Evolutionary conservation across 2,329 filamentous ascomycete genomes (phyloP), one percentile per base, ranked within the genome.

Genomic region (Colletotrichum orchidophilum): DNA sequence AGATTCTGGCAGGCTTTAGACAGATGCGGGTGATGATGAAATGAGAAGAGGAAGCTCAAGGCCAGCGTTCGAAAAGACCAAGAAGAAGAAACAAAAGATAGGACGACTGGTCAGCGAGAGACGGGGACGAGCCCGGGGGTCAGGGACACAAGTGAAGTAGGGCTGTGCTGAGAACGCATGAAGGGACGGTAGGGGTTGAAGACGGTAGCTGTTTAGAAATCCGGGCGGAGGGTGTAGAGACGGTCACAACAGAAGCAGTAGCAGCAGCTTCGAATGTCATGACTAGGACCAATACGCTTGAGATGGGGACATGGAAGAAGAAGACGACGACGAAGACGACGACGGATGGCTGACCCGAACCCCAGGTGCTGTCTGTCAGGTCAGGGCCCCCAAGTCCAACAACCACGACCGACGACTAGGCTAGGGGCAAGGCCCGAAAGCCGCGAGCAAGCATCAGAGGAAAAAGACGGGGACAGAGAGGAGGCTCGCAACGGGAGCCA

Each of bases 91-190:
- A 72, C 70, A 74, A 73, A 52, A 80, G 74, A 75, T 77, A 75
- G 67, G 77, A 78, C 62, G 76, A 78, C 70, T 72, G 66, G 68
- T 39, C 52, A 69, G 65, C 67, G 33, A 71, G 53, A 72, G 72
- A 54, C 71, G 63, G 66, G 62, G 68, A 63, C 67, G 58, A 52
- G 68, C 64, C 58, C 52, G 49, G 71, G 74, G 59, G 55, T 64
- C 68, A 75, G 55, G 70, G 66, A 70, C 54, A 65, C 46, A 49
- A 70, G 70, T 31, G 57, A 70, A 76, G 73, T 71, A 76, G 75
- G 76, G 77, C 77, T 78, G 75, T 80, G 78, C 74, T 74, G 72
- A 70, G 68, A 74, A 74, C 75, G 77, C 78, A 80, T 80, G 72
- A 79, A 77, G 68, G 68, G 75, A 75, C 72, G 73, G 73, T 64